These are phyloP conservation scores for Solanum hybrid DNA, from an alignment of 305 asterid species.

Conservation along the genomic window DNA sequence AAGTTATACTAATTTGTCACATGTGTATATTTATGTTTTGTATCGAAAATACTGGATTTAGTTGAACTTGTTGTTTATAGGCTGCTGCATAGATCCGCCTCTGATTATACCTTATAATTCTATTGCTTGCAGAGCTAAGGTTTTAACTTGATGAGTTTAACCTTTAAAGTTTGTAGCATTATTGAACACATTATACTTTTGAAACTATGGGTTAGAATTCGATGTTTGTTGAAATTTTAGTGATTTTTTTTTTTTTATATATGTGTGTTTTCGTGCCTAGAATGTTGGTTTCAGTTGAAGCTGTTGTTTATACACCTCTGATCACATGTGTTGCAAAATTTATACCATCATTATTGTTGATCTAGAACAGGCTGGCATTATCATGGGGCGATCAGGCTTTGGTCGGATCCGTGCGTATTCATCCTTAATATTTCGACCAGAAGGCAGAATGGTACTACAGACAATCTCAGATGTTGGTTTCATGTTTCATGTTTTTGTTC, in stretches of 20 bases:
- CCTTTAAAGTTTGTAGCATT: background rate
- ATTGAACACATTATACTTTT: background rate
- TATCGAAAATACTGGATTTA: background rate
- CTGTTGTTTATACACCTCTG: background rate
- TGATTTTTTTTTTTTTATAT: background rate
- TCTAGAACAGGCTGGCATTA: conserved; percentile 40
- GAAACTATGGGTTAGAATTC: background rate
- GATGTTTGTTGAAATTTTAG: background rate
- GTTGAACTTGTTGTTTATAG: background rate
- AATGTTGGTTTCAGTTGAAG: background rate
- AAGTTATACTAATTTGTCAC: background rate
- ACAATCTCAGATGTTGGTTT: conserved; percentile 45
- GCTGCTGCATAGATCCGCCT: background rate
- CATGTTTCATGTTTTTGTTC: conserved; percentile 43
- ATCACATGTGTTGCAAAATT: background rate
- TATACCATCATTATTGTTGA: background rate
- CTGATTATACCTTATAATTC: background rate
- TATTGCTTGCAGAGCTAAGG: background rate
- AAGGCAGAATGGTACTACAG: conserved; percentile 36
- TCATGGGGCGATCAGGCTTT: conserved; percentile 39
- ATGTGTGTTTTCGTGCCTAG: background rate
- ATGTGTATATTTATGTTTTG: background rate
- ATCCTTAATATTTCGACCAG: conserved; percentile 27
- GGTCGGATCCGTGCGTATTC: conserved; percentile 5
- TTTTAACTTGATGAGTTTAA: background rate